Evolutionary conservation across 352 stramenopile genomes (phyloP), one percentile per base, ranked within the genome.

Genomic region (Elongisporangium anandrum): DNA sequence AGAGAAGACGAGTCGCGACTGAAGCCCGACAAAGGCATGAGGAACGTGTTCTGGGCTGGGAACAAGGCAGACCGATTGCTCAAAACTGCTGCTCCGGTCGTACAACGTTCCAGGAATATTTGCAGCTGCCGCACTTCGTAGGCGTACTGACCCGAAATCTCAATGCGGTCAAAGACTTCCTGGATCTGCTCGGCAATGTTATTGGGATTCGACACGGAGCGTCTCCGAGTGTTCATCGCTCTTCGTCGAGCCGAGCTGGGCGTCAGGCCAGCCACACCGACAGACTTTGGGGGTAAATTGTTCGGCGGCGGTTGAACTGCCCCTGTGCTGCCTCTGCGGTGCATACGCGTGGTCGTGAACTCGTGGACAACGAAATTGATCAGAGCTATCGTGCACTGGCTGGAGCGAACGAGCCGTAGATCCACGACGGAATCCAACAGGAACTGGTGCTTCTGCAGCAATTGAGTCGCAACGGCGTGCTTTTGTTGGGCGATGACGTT

Each of bases 341-440:
- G 34, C 13, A 45, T 45, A 12, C 34, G 34, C 34, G 34, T 45
- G 34, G 10, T 56, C 17, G 54, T 56, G 38, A 88, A 83, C 50
- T 78, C 71, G 9, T 66, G 58, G 22, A 85, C 54, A 15, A 92
- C 56, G 48, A 92, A 87, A 10, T 76, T 73, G 34, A 89, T 73
- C n/a, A 92, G 64, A 0, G 78, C 68, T 2, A 88, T 70, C 7
- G 81, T 81, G 10, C 77, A 83, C 38, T 85, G 74, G 17, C 72
- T 69, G 34, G 77, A 72, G 13, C 78, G 67, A n/a, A 81, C 67
- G 7, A 92, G 70, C 0, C 82, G 74, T 17, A 83, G 64, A 50
- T 92, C 79, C 4, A 87, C 67, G 22, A 90, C 78, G 0, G 82
- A 78, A 23, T 90, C 79, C 60, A 87, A 81, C n/a, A 92, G 59